Base-by-base conservation (phyloP, 23 red algal genomes). In the Gracilaria vermiculophylla region DNA sequence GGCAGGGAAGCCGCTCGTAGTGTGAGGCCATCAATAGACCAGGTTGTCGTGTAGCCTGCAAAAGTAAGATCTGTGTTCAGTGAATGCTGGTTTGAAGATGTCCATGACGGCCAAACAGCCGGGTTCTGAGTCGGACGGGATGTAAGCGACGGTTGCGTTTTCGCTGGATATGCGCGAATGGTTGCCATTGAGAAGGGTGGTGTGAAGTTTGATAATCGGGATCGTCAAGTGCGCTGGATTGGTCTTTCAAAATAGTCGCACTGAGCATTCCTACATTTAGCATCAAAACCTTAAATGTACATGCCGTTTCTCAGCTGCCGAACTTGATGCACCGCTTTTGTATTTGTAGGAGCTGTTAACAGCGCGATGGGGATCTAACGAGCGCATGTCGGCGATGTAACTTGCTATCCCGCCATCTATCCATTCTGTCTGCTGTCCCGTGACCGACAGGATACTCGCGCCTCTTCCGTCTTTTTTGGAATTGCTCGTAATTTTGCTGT, bases 81-180 rank as follows among this genome's bases (percentile, higher is more conserved):
- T 7, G 67, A 48, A 17, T 73, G 67, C 42, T 73, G 67, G 24
- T 42, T 45, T 23, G 67, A 48, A 73, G 42, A 17, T 21, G 36
- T 73, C 67, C 67, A 73, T 37, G 67, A 73, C 1, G 67, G 67
- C 67, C 67, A 73, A 37, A 47, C 47, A 8, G 67, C 67, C 31
- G 67, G 67, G 15, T 73, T 48, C 3, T 28, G 42, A 29, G 17
- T 17, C 32, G 36, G 67, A 42, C 24, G 67, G 19, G 42, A 42
- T 36, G 67, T 27, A 42, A 17, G 17, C 23, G 36, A 42, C 24
- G 67, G 42, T 28, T 73, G 67, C 21, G 23, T 73, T 48, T 39
- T 48, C 19, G 67, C 39, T 9, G 28, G 67, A 28, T 25, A 24
- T 11, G 67, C 67, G 2, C 33, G 39, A 20, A 73, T 73, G 42